Percentiles rank a stretch among this genome's conserved stretches.
Conservation (phyloP, 1,284 basidiomycete species). For the Trichosporon inkin region DNA sequence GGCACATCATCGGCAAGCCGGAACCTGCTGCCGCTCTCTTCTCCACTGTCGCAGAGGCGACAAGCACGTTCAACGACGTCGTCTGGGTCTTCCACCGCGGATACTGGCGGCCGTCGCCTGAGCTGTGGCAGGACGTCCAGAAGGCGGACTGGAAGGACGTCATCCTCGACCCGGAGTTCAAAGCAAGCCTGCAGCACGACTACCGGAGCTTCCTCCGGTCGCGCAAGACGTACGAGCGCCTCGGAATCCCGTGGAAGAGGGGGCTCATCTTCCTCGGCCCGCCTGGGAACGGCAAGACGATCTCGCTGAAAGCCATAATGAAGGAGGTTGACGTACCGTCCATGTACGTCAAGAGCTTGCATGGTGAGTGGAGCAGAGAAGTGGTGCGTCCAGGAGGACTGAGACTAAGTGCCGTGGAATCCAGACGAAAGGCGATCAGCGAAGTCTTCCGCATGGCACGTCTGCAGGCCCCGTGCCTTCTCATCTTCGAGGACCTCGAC, state of each 20-base stretch:
- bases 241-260: slow-evolving; percentile 73
- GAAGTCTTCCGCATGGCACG: slow-evolving; percentile 38
- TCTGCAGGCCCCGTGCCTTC: slow-evolving; percentile 61
- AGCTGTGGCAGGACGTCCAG: slow-evolving; percentile 65
- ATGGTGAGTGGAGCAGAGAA: slow-evolving; percentile 27
- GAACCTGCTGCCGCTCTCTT: slow-evolving; percentile 58
- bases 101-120: slow-evolving; percentile 61
- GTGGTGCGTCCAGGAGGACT: neutral
- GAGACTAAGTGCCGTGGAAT: neutral
- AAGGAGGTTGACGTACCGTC: slow-evolving; percentile 53
- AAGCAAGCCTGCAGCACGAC: slow-evolving; percentile 63
- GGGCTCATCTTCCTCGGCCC: slow-evolving; percentile 47
- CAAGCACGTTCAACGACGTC: slow-evolving; percentile 58
- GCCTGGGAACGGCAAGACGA: slow-evolving; percentile 75
- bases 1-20: slow-evolving; percentile 52
- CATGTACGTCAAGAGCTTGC: slow-evolving; percentile 65
- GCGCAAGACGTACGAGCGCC: slow-evolving; percentile 63
- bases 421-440: slow-evolving; percentile 18
- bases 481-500: slow-evolving; percentile 76
- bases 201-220: slow-evolving; percentile 71
- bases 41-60: slow-evolving; percentile 56
- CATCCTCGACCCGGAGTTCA: slow-evolving; percentile 67
- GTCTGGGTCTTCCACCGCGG: slow-evolving; percentile 71
- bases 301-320: slow-evolving; percentile 62
- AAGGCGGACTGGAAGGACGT: slow-evolving; percentile 55